Percentiles rank a stretch among this genome's conserved stretches.
Conservation (phyloP, 2,329 filamentous ascomycete species). For the Periconia sp. region DNA sequence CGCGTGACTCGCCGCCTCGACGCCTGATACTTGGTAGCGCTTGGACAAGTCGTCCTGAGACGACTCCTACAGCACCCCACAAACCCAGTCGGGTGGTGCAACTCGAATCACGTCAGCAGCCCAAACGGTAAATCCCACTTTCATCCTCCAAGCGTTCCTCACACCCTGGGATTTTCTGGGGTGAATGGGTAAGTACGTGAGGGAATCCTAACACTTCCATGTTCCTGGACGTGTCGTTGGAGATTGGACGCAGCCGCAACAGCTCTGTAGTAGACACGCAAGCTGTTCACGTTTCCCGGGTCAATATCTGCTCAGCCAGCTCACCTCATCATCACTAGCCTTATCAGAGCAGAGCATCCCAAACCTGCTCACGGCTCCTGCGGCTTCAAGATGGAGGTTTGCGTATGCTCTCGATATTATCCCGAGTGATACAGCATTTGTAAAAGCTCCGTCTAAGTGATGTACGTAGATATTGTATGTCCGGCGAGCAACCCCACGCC, state of each 20-base stretch:
- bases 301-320: background rate
- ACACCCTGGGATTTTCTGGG: too few species aligned
- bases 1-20: conserved; percentile 5
- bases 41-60: background rate
- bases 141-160: background rate
- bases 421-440: too few species aligned
- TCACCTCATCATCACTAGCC: background rate
- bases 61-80: conserved; percentile 10
- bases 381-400: background rate
- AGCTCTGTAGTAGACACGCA: background rate
- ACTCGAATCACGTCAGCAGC: conserved; percentile 2
- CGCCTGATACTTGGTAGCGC: background rate
- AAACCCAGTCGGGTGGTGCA: conserved; percentile 3
- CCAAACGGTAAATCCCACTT: conserved; percentile 1
- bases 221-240: background rate
- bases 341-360: too few species aligned
- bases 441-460: too few species aligned
- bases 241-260: background rate
- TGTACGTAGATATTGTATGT: background rate
- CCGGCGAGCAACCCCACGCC: background rate
- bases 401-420: background rate
- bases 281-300: background rate
- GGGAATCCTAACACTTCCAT: too few species aligned
- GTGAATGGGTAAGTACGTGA: too few species aligned
- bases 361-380: background rate